Percentiles rank a stretch among this genome's conserved stretches.
Conservation (phyloP, 2,329 filamentous ascomycete species). For the Epichloe hybrida region DNA sequence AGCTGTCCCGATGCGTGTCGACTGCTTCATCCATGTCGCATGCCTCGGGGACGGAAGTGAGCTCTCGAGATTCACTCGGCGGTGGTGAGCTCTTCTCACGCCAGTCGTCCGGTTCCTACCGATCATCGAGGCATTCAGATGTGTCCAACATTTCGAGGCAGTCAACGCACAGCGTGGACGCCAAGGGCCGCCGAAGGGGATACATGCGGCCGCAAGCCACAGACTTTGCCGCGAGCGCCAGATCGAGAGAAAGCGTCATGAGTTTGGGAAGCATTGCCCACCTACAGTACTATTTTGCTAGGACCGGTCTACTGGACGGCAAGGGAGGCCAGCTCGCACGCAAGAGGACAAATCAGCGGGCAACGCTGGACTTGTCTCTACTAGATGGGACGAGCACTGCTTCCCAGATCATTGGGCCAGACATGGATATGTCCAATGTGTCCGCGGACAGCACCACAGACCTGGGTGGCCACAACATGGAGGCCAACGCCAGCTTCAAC, state of each 20-base stretch:
- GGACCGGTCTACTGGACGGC: slow-evolving; percentile 83
- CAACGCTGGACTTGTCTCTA: slow-evolving; percentile 43
- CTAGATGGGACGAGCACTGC: slow-evolving; percentile 24
- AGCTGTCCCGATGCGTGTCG: slow-evolving; percentile 51
- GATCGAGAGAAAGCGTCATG: slow-evolving; percentile 86
- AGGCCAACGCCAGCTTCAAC: slow-evolving; percentile 13
- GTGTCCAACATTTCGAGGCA: slow-evolving; percentile 26
- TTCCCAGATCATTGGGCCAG: slow-evolving; percentile 30
- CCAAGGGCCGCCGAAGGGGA: slow-evolving; percentile 48
- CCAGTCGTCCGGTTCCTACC: slow-evolving; percentile 48
- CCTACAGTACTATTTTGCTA: slow-evolving; percentile 94
- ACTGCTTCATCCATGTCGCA: slow-evolving; percentile 46
- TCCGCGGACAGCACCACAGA: slow-evolving; percentile 49
- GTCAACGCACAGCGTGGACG: slow-evolving; percentile 31
- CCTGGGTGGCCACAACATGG: slow-evolving; percentile 26
- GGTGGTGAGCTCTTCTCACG: slow-evolving; percentile 42
- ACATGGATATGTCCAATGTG: slow-evolving; percentile 45
- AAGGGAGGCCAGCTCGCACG: slow-evolving; percentile 79
- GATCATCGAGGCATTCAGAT: slow-evolving; percentile 32
- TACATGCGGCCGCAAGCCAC: slow-evolving; percentile 82
- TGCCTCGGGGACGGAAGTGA: slow-evolving; percentile 36
- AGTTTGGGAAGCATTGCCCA: slow-evolving; percentile 93
- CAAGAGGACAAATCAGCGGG: slow-evolving; percentile 48
- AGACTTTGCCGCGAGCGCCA: slow-evolving; percentile 80
- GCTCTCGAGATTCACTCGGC: slow-evolving; percentile 40